These are phyloP conservation scores for Lophium mytilinum DNA, from an alignment of 495 filamentous ascomycete genomes.

Conservation along the genomic window DNA sequence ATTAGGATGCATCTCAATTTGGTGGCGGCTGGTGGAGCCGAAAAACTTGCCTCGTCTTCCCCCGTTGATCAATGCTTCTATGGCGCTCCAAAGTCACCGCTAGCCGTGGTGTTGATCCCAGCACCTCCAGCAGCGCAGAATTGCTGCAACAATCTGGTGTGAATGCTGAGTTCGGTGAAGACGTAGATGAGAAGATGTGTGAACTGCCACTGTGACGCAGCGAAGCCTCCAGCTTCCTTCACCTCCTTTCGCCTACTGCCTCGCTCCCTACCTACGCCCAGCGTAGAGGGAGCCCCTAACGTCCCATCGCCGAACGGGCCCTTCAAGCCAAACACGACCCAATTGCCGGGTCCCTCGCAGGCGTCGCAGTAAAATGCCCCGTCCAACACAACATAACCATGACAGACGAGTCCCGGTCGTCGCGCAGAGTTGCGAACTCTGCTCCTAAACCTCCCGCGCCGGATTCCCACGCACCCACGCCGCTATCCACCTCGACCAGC, in stretches of 20 bases:
- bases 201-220: neutral
- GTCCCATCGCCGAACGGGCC: neutral
- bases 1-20: too few species aligned
- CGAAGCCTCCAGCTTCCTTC: neutral
- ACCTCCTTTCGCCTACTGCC: neutral
- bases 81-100: too few species aligned
- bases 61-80: too few species aligned
- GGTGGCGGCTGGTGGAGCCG: too few species aligned
- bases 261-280: too few species aligned
- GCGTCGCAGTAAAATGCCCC: constrained; percentile 9
- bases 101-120: too few species aligned
- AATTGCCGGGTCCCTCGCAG: constrained; percentile 5
- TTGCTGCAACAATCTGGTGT: too few species aligned
- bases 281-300: constrained; percentile 8
- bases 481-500: neutral
- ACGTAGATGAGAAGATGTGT: neutral
- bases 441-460: constrained; percentile 15
- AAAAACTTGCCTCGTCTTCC: too few species aligned
- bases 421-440: constrained; percentile 7
- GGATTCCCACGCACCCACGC: constrained; percentile 3
- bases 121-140: too few species aligned
- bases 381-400: constrained; percentile 9
- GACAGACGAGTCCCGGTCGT: constrained; percentile 17
- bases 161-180: neutral
- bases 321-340: neutral